Evolutionary conservation across 805 yeast genomes (phyloP).

Genomic region (Schwanniomyces pseudopolymorphus): DNA sequence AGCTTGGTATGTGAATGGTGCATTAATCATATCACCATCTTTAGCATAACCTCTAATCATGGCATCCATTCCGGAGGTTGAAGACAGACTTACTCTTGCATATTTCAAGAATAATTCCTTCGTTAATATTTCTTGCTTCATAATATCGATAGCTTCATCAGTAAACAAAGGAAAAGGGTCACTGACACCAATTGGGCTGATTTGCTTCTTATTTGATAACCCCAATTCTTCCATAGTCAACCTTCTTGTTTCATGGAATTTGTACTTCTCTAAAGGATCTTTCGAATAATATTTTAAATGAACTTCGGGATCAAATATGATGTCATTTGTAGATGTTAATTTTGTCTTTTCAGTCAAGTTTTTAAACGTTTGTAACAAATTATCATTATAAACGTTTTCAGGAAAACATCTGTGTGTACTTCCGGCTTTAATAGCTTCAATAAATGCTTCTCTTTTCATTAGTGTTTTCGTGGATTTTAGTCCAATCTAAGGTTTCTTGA

Average conservation of each 20-base stretch:
- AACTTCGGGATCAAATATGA: constrained; percentile 30
- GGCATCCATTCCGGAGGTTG: constrained; percentile 52
- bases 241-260: constrained; percentile 26
- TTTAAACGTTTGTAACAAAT: constrained; percentile 30
- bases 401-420: constrained; percentile 35
- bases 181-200: constrained; percentile 55
- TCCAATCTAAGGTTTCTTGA: too few relatives aligned
- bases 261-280: constrained; percentile 12
- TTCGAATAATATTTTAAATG: constrained; percentile 31
- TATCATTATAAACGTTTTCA: constrained; percentile 28
- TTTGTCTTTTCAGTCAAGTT: constrained; percentile 2
- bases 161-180: constrained; percentile 64
- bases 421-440: constrained; percentile 34
- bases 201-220: constrained; percentile 43
- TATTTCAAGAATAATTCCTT: constrained; percentile 45
- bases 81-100: constrained; percentile 42
- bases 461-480: neutral
- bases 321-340: neutral
- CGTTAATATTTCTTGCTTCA: constrained; percentile 54
- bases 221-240: constrained; percentile 51
- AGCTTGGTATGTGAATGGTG: constrained; percentile 55
- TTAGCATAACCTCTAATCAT: constrained; percentile 51
- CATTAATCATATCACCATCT: constrained; percentile 22
- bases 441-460: constrained; percentile 30
- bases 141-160: constrained; percentile 56